Conservation (phyloP, 2,329 filamentous ascomycete species). For the Xylaria sp. region DNA sequence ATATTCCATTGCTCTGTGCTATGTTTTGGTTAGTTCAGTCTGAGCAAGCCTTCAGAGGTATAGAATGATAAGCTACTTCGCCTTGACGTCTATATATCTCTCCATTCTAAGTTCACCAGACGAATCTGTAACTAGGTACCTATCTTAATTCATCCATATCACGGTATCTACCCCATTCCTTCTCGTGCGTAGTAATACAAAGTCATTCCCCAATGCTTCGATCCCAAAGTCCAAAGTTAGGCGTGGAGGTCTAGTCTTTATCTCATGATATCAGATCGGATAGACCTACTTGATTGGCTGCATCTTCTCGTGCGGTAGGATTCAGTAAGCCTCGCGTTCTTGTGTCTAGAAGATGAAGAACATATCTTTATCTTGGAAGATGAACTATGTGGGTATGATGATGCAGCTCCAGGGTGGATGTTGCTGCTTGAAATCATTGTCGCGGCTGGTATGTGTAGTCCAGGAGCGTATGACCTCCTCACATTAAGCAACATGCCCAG, state of each 20-base stretch:
- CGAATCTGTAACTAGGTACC: not conserved
- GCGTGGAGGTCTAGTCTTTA: not conserved
- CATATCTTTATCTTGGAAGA: not conserved
- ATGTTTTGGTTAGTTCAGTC: not conserved
- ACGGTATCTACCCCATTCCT: not conserved
- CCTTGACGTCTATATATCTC: not conserved
- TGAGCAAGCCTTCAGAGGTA: not conserved
- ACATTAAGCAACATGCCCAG: not conserved
- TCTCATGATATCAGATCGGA: not conserved
- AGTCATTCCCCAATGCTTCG: not conserved
- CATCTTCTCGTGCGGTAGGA: not conserved
- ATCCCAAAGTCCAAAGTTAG: not conserved
- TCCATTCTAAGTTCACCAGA: not conserved
- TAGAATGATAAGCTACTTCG: not conserved
- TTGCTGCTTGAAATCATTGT: not conserved
- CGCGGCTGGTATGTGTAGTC: not conserved
- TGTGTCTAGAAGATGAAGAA: not conserved
- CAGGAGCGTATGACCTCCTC: not conserved
- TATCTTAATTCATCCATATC: not conserved
- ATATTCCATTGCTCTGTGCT: not conserved
- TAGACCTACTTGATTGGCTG: not conserved
- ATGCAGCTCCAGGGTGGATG: not conserved
- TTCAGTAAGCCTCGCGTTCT: not conserved
- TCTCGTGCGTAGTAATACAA: not conserved
- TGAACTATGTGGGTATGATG: not conserved